phyloP scores from a whole-genome alignment of 2,329 filamentous ascomycete species.

The Cercospora sp. region DNA sequence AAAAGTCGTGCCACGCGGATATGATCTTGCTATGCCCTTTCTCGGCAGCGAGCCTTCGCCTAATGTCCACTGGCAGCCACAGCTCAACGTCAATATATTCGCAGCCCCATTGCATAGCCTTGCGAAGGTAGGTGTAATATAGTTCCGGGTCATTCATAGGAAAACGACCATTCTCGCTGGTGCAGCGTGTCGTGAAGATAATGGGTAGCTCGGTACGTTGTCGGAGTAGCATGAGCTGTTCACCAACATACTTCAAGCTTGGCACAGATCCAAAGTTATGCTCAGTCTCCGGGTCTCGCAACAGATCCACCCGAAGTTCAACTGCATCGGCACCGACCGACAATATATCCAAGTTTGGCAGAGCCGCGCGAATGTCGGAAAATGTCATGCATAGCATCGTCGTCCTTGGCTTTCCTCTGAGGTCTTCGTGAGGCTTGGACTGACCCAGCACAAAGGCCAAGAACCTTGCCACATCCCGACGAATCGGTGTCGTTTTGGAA shows the following conservation, averaged over 20 bases:
- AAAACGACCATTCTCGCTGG: slow-evolving; percentile 77
- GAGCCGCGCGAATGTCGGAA: slow-evolving; percentile 76
- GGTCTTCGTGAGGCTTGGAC: slow-evolving; percentile 72
- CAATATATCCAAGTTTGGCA: slow-evolving; percentile 82
- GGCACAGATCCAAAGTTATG: slow-evolving; percentile 66
- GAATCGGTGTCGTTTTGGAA: slow-evolving; percentile 68
- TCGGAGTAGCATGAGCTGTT: slow-evolving; percentile 80
- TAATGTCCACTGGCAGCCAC: slow-evolving; percentile 78
- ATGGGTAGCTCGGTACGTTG: slow-evolving; percentile 87
- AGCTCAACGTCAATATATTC: slow-evolving; percentile 89
- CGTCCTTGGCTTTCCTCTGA: slow-evolving; percentile 75
- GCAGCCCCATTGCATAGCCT: slow-evolving; percentile 84
- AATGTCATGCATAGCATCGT: slow-evolving; percentile 89
- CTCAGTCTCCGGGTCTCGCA: slow-evolving; percentile 68
- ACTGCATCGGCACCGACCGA: slow-evolving; percentile 85
- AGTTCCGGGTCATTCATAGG: slow-evolving; percentile 76
- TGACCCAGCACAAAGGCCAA: slow-evolving; percentile 78
- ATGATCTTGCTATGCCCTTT: slow-evolving; percentile 82
- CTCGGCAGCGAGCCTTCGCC: slow-evolving; percentile 65
- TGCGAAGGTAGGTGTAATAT: slow-evolving; percentile 77
- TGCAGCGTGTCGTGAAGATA: slow-evolving; percentile 83
- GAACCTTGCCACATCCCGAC: slow-evolving; percentile 75
- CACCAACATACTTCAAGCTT: slow-evolving; percentile 79
- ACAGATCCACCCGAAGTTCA: slow-evolving; percentile 78
- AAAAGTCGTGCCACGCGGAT: slow-evolving; percentile 90